Evolutionary conservation across 1,284 basidiomycete species (phyloP).

Genomic region (Termitomyces sp.): DNA sequence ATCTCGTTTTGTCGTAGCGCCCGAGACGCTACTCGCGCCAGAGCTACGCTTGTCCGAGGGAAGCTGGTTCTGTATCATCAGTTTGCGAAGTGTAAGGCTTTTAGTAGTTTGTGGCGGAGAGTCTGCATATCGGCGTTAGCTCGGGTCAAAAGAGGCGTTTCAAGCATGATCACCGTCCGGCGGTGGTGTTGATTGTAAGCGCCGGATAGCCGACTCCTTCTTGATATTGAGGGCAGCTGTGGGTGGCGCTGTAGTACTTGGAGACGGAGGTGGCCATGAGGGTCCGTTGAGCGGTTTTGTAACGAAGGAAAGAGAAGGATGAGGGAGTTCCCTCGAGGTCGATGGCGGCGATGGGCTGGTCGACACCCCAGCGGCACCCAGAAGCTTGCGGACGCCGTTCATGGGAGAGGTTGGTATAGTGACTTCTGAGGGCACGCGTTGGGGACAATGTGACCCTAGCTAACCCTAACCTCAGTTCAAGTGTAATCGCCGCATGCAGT

Average conservation of each 20-base stretch:
- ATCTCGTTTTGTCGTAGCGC: constrained; percentile 52
- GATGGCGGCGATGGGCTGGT: constrained; percentile 30
- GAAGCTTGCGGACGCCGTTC: constrained; percentile 70
- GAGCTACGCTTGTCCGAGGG: constrained; percentile 28
- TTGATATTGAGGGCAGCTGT: constrained; percentile 30
- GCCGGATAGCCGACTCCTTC: constrained; percentile 38
- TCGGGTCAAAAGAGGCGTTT: constrained; percentile 5
- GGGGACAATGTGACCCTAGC: constrained; percentile 19
- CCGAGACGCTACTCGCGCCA: constrained; percentile 24
- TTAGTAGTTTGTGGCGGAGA: constrained; percentile 36
- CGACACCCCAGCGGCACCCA: constrained; percentile 46
- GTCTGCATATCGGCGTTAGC: constrained; percentile 7
- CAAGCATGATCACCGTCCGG: constrained; percentile 17
- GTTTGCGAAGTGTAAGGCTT: constrained; percentile 19
- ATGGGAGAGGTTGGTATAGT: constrained; percentile 29
- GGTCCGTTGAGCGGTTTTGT: constrained; percentile 28
- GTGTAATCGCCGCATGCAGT: neutral
- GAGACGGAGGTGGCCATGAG: constrained; percentile 42
- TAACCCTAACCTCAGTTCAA: constrained; percentile 25
- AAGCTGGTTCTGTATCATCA: constrained; percentile 7
- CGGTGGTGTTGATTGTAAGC: constrained; percentile 23
- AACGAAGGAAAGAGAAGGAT: constrained; percentile 11
- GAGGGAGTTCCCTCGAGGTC: constrained; percentile 16
- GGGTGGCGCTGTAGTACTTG: constrained; percentile 17
- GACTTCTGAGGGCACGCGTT: neutral